Base-by-base conservation (phyloP, 257 asterid species). In the Przewalskia tangutica region DNA sequence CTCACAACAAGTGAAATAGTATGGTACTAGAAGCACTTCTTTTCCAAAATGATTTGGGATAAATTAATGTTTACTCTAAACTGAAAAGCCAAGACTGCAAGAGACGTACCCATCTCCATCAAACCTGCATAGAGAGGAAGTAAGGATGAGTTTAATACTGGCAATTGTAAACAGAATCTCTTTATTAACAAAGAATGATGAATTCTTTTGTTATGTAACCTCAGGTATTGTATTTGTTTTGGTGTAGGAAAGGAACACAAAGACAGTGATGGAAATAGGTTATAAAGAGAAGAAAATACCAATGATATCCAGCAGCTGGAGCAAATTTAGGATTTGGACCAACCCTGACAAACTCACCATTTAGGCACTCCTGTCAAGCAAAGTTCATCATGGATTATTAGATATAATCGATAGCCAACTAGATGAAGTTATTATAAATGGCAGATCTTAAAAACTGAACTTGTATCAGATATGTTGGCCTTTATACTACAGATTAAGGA, bases 21-120 rank as follows among this genome's bases (percentile, higher is more conserved):
- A 48, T 6, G 48, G 6, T 1, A 73, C 60, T 12, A 23, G 79
- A 6, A 44, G 79, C 5, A 73, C 7, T 48, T 68, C 38, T 46
- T 71, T 68, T 71, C 7, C 58, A 11, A 48, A 48, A 48, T 73
- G 8, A 0, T 12, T 48, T 7, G 56, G 11, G 60, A 14, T 2
- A 20, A 73, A 20, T 48, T 73, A 6, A 13, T 20, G 18, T 48
- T 8, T 46, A 23, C 34, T 71, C 64, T 36, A 27, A 50, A 32
- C 14, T 65, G 76, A 81, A 48, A 27, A 84, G 81, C 8, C 64
- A 81, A 48, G 84, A 81, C 48, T 73, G 73, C 62, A 65, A 84
- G 85, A 73, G 38, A 90, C 97, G 44, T 84, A 95, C 99, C 99
- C 99, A 86, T 95, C 99, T 87, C 99, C 99, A 77, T 95, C 99